phyloP scores from a whole-genome alignment of 176 grass and related monocot species.

The Hordeum marinum region DNA sequence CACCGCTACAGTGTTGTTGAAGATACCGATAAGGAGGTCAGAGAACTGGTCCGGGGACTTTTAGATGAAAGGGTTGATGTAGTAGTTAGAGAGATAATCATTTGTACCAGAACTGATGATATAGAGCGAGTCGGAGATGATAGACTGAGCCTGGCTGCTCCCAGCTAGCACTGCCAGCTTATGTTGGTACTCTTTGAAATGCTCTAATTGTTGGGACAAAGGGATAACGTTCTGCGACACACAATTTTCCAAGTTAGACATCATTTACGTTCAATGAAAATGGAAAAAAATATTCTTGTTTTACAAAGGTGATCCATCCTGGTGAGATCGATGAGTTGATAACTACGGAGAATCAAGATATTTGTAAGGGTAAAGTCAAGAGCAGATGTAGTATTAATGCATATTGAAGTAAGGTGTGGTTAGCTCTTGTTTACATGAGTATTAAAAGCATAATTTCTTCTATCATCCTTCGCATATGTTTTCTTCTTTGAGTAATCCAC shows the following conservation, averaged over 20 bases:
- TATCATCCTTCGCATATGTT: no score
- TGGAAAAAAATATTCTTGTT: no score
- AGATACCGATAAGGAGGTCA: not conserved
- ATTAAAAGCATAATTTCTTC: no score
- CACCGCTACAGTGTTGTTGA: not conserved
- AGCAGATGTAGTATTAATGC: no score
- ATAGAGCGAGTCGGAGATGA: conserved; percentile 56
- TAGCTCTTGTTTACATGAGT: no score
- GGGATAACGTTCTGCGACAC: conserved; percentile 54
- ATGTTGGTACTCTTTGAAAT: conserved; percentile 65
- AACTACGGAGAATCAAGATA: no score
- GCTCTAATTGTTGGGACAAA: conserved; percentile 64
- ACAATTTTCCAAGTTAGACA: not conserved
- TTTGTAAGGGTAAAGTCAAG: no score
- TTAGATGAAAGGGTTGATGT: not conserved
- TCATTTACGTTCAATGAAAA: no score
- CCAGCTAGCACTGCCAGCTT: conserved; percentile 50
- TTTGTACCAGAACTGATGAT: conserved; percentile 52
- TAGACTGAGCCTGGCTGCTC: conserved; percentile 22
- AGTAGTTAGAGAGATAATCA: not conserved
- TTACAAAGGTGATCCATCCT: no score
- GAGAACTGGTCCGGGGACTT: not conserved
- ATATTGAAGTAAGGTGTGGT: no score
- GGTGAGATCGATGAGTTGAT: no score
- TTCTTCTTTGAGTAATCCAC: no score